A percentile compares a stretch with the other conserved stretches of the same genome.
Conservation (phyloP, 805 yeast species). For the Jamesozyma spencerorum region DNA sequence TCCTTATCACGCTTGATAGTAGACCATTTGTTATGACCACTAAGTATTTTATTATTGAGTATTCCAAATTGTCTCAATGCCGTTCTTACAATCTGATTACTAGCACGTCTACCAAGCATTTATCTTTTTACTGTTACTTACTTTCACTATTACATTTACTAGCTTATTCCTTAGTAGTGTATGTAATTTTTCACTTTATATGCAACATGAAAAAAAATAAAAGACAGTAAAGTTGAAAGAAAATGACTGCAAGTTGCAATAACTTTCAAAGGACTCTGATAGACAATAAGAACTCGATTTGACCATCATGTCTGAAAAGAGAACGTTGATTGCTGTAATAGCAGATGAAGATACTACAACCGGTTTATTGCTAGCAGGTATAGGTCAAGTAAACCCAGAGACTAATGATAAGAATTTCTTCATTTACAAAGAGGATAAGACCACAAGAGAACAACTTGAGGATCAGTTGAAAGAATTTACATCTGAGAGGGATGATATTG, state of each 20-base stretch:
- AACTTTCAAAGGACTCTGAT: background rate
- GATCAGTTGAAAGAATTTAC: conserved; percentile 70
- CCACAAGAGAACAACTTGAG: conserved; percentile 66
- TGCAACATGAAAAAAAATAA: background rate
- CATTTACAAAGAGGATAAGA: conserved; percentile 69
- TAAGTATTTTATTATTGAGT: background rate
- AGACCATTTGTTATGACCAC: conserved; percentile 93
- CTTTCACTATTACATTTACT: background rate
- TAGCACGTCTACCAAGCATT: too few relatives aligned
- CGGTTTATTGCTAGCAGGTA: conserved; percentile 89
- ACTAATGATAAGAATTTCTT: conserved; percentile 63
- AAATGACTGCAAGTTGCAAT: conserved; percentile 1
- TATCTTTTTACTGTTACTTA: too few relatives aligned
- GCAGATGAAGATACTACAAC: conserved; percentile 98
- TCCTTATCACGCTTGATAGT: conserved; percentile 91
- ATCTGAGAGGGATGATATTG: conserved; percentile 72
- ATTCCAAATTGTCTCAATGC: background rate
- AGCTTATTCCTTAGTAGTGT: background rate
- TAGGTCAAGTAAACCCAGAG: conserved; percentile 61
- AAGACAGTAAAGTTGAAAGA: background rate
- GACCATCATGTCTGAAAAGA: conserved; percentile 35
- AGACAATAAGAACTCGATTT: background rate
- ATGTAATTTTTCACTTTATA: background rate
- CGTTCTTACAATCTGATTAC: background rate
- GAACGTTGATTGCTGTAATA: conserved; percentile 82